Evolutionary conservation across 148 eudicot genomes (phyloP).

Genomic region (Gaultheria prostrata): DNA sequence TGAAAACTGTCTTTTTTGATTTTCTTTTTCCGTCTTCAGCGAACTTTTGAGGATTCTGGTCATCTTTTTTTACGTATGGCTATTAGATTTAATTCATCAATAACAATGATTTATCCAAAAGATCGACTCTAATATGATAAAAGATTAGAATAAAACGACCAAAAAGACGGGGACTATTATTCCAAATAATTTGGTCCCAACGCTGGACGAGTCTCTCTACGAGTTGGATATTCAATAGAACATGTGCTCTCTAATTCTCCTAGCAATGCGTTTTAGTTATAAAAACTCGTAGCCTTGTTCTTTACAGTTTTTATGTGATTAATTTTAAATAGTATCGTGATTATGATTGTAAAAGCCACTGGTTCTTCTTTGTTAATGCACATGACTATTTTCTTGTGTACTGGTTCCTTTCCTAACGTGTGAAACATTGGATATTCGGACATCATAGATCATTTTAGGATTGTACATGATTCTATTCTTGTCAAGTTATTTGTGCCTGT

Average conservation of each 20-base stretch:
- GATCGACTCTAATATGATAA: no score
- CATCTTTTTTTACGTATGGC: not conserved
- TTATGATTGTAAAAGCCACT: not conserved
- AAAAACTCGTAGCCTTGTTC: not conserved
- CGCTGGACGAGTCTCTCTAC: not conserved
- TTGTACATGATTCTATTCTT: slow-evolving; percentile 1
- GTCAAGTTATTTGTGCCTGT: not conserved
- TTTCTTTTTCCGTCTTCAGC: not conserved
- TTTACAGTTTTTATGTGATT: not conserved
- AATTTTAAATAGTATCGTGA: not conserved
- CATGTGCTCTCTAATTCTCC: not conserved
- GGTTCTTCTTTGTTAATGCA: not conserved
- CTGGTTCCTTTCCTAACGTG: not conserved
- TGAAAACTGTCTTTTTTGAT: not conserved
- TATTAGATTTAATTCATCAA: not conserved
- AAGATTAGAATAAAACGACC: no score
- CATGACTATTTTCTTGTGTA: not conserved
- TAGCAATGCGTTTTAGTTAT: no score
- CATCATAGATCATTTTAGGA: not conserved
- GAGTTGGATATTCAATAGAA: not conserved
- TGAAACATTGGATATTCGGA: not conserved
- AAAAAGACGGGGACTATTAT: not conserved
- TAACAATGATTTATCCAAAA: not conserved
- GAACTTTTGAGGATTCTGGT: not conserved
- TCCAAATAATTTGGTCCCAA: not conserved